phyloP scores from a whole-genome alignment of 768 basidiomycete genomes.

The Lentinus brumalis region DNA sequence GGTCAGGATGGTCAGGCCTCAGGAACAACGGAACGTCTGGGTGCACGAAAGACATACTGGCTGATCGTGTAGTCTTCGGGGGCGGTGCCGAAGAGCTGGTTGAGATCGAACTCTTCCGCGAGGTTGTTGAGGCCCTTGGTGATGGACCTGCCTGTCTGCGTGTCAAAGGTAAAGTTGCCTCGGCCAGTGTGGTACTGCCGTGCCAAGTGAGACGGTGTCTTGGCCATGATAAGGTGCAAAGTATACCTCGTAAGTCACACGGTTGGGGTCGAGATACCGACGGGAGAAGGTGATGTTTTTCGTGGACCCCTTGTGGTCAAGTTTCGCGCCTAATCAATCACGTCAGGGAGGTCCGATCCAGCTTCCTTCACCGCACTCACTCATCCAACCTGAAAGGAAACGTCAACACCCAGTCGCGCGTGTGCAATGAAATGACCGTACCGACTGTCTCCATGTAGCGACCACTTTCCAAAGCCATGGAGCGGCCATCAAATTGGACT shows the following conservation, averaged over 20 bases:
- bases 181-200: conserved; percentile 64
- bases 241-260: conserved; percentile 67
- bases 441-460: conserved; percentile 94
- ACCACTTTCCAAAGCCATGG: conserved; percentile 81
- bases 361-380: conserved; percentile 37
- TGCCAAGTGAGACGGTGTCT: background rate
- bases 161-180: conserved; percentile 63
- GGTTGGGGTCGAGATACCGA: conserved; percentile 80
- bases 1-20: background rate
- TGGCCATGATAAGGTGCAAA: background rate
- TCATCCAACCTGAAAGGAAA: conserved; percentile 53
- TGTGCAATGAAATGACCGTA: conserved; percentile 30
- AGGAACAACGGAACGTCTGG: background rate
- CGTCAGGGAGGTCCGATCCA: background rate
- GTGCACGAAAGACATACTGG: conserved; percentile 39
- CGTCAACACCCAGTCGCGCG: background rate
- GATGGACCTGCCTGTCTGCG: conserved; percentile 51
- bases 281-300: conserved; percentile 64
- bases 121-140: conserved; percentile 56
- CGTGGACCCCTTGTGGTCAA: conserved; percentile 41
- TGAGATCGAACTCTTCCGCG: conserved; percentile 61
- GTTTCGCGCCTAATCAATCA: conserved; percentile 46
- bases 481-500: conserved; percentile 72
- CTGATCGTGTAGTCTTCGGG: conserved; percentile 75
- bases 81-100: conserved; percentile 64